phyloP scores from a whole-genome alignment of 352 stramenopile genomes.

The Phytopythium oedochilum region DNA sequence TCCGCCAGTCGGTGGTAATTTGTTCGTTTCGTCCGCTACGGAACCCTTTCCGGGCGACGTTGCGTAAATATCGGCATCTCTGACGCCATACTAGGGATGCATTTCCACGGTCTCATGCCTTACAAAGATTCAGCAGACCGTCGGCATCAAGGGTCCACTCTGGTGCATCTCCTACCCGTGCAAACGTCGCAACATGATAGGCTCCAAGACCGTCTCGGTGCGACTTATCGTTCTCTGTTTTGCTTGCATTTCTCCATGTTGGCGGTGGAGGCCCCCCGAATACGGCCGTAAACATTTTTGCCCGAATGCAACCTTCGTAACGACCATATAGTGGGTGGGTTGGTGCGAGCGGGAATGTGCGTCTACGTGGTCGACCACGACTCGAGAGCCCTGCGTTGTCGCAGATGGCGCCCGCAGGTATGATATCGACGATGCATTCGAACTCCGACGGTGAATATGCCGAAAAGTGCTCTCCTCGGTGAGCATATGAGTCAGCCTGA shows the following conservation, averaged over 20 bases:
- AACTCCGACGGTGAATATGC: not conserved
- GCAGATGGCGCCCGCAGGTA: not conserved
- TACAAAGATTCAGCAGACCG: not conserved
- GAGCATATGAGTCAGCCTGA: not conserved
- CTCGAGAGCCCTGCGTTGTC: not conserved
- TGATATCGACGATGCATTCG: not conserved
- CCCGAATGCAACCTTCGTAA: slow-evolving; percentile 13
- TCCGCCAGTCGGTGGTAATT: slow-evolving; percentile 10
- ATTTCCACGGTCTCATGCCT: not conserved
- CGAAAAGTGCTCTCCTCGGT: not conserved
- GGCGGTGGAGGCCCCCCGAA: slow-evolving; percentile 9
- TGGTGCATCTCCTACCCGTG: not conserved
- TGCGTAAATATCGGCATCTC: slow-evolving; percentile 6
- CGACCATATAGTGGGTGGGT: slow-evolving; percentile 1
- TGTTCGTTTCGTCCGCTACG: slow-evolving; percentile 9
- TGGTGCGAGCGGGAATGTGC: slow-evolving; percentile 3
- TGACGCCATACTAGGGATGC: slow-evolving; percentile 2
- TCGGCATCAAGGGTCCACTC: not conserved
- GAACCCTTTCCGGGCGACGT: slow-evolving; percentile 10
- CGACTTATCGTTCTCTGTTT: not conserved
- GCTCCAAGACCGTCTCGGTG: slow-evolving; percentile 5
- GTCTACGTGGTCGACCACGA: not conserved
- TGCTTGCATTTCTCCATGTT: not conserved
- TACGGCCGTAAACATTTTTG: slow-evolving; percentile 15
- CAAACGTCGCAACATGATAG: slow-evolving; percentile 1